A percentile compares a stretch with the other conserved stretches of the same genome.
These are phyloP conservation scores for Articulospora tetracladia DNA, from an alignment of 495 filamentous ascomycete genomes.

Conservation along the genomic window DNA sequence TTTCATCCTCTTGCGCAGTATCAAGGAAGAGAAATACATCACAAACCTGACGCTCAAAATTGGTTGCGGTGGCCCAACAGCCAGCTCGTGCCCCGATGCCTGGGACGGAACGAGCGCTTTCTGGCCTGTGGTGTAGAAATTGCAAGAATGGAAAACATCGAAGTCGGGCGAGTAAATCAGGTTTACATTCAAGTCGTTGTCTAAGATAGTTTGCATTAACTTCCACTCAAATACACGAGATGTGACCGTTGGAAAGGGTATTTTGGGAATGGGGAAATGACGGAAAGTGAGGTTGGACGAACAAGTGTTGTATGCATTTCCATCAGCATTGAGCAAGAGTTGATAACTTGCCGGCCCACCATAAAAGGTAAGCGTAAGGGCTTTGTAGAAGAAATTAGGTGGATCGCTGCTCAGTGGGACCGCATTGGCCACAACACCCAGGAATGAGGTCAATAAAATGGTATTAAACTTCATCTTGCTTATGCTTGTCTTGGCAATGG, in stretches of 20 bases:
- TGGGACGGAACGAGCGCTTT: background rate
- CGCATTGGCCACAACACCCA: background rate
- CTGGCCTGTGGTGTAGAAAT: slow-evolving; percentile 10
- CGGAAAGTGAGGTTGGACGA: background rate
- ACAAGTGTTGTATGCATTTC: slow-evolving; percentile 12
- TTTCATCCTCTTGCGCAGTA: no score
- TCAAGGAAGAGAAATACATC: no score
- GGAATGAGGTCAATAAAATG: slow-evolving; percentile 1
- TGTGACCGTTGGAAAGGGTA: slow-evolving; percentile 1
- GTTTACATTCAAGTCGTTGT: background rate
- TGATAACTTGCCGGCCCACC: slow-evolving; percentile 10
- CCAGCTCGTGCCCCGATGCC: background rate
- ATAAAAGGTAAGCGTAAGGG: slow-evolving; percentile 13
- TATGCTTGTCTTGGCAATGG: background rate
- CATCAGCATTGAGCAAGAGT: slow-evolving; percentile 12
- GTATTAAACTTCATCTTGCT: background rate
- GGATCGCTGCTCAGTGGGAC: background rate
- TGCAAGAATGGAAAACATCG: slow-evolving; percentile 8
- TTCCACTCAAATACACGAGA: background rate
- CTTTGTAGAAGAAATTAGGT: slow-evolving; percentile 7
- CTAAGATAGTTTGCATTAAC: background rate
- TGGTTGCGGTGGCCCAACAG: slow-evolving; percentile 13
- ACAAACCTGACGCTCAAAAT: slow-evolving; percentile 7
- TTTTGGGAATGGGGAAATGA: background rate
- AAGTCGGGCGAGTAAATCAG: slow-evolving; percentile 1